Evolutionary conservation across 208 protist genomes (phyloP).

Genomic region (Wallacemonas sp.): DNA sequence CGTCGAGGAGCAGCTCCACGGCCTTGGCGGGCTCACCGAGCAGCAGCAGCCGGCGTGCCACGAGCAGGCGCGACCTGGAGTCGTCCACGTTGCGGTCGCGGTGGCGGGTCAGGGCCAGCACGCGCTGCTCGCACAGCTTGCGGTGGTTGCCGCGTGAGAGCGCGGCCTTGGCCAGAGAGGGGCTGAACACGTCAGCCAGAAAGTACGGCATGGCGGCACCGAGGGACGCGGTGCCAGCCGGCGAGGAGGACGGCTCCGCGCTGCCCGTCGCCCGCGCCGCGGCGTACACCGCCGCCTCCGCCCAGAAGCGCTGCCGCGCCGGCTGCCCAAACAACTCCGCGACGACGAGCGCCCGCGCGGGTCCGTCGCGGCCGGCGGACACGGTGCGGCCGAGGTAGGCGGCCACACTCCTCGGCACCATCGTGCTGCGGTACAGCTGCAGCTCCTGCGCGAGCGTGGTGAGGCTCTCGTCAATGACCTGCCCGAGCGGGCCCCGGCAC

Average conservation of each 20-base stretch:
- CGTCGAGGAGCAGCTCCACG: constrained; percentile 74
- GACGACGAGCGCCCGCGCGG: constrained; percentile 40
- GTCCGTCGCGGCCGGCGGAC: constrained; percentile 18
- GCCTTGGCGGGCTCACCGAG: constrained; percentile 50
- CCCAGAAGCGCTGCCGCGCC: constrained; percentile 66
- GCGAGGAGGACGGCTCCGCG: background rate
- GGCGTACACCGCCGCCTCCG: constrained; percentile 18
- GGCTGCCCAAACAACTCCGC: constrained; percentile 61
- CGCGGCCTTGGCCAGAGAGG: constrained; percentile 30
- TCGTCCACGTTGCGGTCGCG: constrained; percentile 47
- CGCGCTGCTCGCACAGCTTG: constrained; percentile 53
- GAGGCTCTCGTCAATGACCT: constrained; percentile 58
- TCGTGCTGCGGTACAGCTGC: constrained; percentile 72
- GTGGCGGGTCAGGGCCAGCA: constrained; percentile 29
- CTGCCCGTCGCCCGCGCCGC: constrained; percentile 5
- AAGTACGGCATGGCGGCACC: constrained; percentile 35
- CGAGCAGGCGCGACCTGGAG: constrained; percentile 35
- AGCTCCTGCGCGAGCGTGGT: constrained; percentile 61
- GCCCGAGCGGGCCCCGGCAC: constrained; percentile 80
- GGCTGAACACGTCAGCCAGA: constrained; percentile 47
- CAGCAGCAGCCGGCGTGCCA: constrained; percentile 63
- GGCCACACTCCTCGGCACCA: constrained; percentile 54
- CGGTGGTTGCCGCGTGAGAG: constrained; percentile 53
- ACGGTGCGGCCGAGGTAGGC: constrained; percentile 15
- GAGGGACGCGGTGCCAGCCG: background rate